Base-by-base conservation (phyloP, 176 grass and related monocot species). In the Eremochloa ophiuroides region DNA sequence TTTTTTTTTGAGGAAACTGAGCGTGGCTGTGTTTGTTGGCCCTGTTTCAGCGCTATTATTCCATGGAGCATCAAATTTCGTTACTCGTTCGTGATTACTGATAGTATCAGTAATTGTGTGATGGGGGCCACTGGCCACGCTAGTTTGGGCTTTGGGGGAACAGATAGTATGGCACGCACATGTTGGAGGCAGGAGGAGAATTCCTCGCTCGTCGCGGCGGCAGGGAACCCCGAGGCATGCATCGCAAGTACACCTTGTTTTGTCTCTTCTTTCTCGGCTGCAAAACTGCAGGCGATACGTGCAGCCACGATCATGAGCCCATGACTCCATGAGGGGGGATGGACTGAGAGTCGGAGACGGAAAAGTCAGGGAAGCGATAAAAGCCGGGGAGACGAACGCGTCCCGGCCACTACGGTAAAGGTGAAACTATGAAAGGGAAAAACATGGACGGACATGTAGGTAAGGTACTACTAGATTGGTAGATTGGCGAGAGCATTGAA, bases 211-310 rank as follows among this genome's bases (percentile, higher is more conserved):
- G 37, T 11, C 17, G 63, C 17, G 63, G 27, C 60, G 16, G 37
- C 8, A 9, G 8, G 39, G 39, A 10, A 40, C 7, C 39, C 37
- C 37, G 34, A 17, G 67, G 22, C 28, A 50, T n/a, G n/a, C 35
- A 10, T 34, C 30, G 56, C 41, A 22, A 78, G 73, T 65, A 72
- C 74, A 72, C 81, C 33, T 34, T 35, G 22, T 34, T 10, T 77
- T 87, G 66, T 78, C 80, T 62, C 85, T 65, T 87, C 65, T 63
- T 71, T 78, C 25, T 63, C 31, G 18, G 66, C 34, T 42, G 66
- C 44, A 56, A 27, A 43, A 56, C 14, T 62, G 28, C 46, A 58
- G 60, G 50, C 42, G 44, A 61, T 8, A 62, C 86, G 14, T 44
- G 67, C 81, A 60, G 7, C 13, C 37, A 77, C 12, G 62, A 5